phyloP scores from a whole-genome alignment of 768 basidiomycete species.

The Leucosporidium scottii region DNA sequence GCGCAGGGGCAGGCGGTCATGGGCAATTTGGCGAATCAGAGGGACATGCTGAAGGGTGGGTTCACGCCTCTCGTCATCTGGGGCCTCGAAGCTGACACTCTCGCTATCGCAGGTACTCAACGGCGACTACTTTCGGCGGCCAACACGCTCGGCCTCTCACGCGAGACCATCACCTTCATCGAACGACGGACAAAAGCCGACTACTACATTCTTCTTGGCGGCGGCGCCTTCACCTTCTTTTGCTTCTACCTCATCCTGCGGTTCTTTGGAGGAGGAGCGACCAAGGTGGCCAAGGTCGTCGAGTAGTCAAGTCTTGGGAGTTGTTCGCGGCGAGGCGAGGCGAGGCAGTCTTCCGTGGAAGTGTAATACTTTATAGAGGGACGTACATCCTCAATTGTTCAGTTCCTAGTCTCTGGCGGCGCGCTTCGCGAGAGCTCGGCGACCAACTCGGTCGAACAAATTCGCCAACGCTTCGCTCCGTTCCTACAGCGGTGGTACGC shows the following conservation, averaged over 20 bases:
- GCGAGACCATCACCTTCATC: conserved; percentile 95
- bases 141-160: conserved; percentile 86
- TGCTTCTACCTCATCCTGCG: conserved; percentile 90
- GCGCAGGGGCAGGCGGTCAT: conserved; percentile 85
- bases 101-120: conserved; percentile 54
- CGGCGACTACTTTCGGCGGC: conserved; percentile 77
- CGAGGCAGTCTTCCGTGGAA: too few species aligned
- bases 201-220: conserved; percentile 83
- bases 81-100: background rate
- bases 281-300: background rate
- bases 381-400: too few species aligned
- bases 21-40: conserved; percentile 85
- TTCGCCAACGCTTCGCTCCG: too few species aligned
- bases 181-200: conserved; percentile 92
- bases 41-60: conserved; percentile 74
- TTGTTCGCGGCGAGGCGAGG: too few species aligned
- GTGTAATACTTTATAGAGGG: too few species aligned
- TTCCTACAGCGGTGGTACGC: too few species aligned
- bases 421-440: too few species aligned
- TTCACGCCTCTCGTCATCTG: background rate
- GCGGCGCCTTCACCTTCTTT: conserved; percentile 78
- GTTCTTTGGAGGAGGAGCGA: conserved; percentile 56
- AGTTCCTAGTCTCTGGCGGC: too few species aligned
- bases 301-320: too few species aligned
- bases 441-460: too few species aligned